Conservation (phyloP, 768 basidiomycete species). For the Suillus variegatus region DNA sequence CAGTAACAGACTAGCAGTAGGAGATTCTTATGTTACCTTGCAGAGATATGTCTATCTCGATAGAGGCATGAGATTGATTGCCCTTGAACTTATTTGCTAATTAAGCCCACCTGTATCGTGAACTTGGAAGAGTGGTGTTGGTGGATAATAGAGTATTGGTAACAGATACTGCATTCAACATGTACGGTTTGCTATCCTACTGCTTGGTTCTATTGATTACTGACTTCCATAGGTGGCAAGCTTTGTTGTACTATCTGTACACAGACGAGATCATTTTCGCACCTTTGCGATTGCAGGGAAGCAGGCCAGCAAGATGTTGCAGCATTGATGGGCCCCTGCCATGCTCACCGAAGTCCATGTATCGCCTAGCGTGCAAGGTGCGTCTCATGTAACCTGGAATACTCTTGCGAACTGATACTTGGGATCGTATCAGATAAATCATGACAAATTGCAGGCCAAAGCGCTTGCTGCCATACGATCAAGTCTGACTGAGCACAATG, state of each 20-base stretch:
- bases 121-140: too few species aligned
- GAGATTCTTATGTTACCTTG: too few species aligned
- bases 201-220: neutral
- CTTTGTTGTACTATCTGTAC: constrained; percentile 36
- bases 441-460: constrained; percentile 16
- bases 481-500: constrained; percentile 20
- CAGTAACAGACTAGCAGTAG: too few species aligned
- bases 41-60: too few species aligned
- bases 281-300: constrained; percentile 21
- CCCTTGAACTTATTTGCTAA: too few species aligned
- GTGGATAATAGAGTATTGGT: constrained; percentile 5
- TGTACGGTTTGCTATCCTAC: constrained; percentile 1
- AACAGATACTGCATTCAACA: constrained; percentile 13
- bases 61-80: too few species aligned
- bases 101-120: too few species aligned
- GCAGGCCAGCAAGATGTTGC: neutral
- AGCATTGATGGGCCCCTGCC: neutral
- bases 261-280: constrained; percentile 31
- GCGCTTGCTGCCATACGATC: constrained; percentile 21
- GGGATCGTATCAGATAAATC: constrained; percentile 18
- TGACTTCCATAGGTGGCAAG: constrained; percentile 28
- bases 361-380: constrained; percentile 37
- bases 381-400: neutral
- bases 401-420: neutral
- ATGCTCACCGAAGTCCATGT: constrained; percentile 41